Evolutionary conservation across 2,329 filamentous ascomycete species (phyloP), one percentile per base, ranked within the genome.

Genomic region (Epichloe baconii): DNA sequence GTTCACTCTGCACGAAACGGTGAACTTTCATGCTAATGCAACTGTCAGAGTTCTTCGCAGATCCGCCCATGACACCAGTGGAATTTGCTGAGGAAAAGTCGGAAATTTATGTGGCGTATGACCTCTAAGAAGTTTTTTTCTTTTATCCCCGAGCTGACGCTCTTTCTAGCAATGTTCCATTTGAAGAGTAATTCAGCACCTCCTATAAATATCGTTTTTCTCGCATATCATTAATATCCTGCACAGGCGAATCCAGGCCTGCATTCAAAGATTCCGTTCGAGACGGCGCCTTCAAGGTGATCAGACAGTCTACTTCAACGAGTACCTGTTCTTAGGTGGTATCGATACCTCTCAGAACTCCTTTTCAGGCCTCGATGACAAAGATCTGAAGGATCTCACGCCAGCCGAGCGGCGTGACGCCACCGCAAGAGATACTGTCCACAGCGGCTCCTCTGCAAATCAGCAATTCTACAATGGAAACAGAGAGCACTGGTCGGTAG

Each of bases 301-400:
- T 4, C 80, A 81, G 23, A 66, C 72, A 4, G 71, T 76, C 17
- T 70, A 89, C 36, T 93, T 98, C 67, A 76, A 79, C 60, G 86
- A 86, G 56, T 95, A 93, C 62, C 78, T 97, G 52, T 76, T 79
- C 37, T 84, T 91, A 44, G 93, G 93, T 3, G 91, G 93, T 4
- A 77, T 98, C 41, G 82, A 88, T 43, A 71, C 76, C 7, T 64
- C 60, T 12, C 66, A 64, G 12, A 71, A 71, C 35, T 68, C 73
- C 57, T 94, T 90, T 59, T 78, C 69, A 26, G 76, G 84, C 1
- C 68, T 83, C 7, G 74, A 77, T 38, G 69, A 73, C 47, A 75
- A 79, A n/a, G 79, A 84, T 7, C 56, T 67, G 14, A 61, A 64
- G 11, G 67, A 68, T 2, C 63, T 88, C 62, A 81, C 82, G 47